Base-by-base conservation (phyloP, 129 eudicot genomes). In the Tanacetum coccineum region DNA sequence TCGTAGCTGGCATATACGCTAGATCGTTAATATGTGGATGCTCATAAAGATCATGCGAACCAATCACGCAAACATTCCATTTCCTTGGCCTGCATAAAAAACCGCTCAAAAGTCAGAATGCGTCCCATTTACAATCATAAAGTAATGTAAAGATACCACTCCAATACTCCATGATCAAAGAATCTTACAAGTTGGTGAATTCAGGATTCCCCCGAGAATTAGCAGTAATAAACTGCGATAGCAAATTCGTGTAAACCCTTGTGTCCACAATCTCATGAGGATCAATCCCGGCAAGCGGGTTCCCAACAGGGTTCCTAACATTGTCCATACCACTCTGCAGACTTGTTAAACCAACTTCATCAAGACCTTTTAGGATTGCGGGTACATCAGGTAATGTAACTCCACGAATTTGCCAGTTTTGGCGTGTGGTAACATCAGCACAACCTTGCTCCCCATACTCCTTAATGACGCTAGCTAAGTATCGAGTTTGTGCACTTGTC, bases 321-420 rank as follows among this genome's bases (percentile, higher is more conserved):
- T 88, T 93, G 79, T 93, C 98, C 98, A 93, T 93, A 9, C 98
- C 98, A 68, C 98, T 93, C 76, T 93, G 98, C 10, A 93, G 74
- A 74, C 98, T 93, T 0, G 96, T 93, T 67, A 93, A 74, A 18
- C 96, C 98, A 47, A 93, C 96, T 55, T 74, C 86, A 19, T 84
- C 83, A 10, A 93, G 96, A 46, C 98, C 98, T 71, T 84, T 93
- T 0, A 93, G 68, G 50, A 93, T 93, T 59, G 80, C 85, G 0
- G 98, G 98, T 14, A 84, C 96, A 79, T 93, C 98, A 3, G 96
- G 90, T 53, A 93, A 70, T 0, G 88, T 95, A 36, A 93, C 96
- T 5, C 98, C 95, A 0, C 98, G 91, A 26, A 93, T 93, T 75
- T 93, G 98, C 98, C 98, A 93, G 82, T 93, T 93, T 70, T 93